Evolutionary conservation across 23 red algal species (phyloP), one percentile per base, ranked within the genome.

Genomic region (Gracilaria vermiculophylla): DNA sequence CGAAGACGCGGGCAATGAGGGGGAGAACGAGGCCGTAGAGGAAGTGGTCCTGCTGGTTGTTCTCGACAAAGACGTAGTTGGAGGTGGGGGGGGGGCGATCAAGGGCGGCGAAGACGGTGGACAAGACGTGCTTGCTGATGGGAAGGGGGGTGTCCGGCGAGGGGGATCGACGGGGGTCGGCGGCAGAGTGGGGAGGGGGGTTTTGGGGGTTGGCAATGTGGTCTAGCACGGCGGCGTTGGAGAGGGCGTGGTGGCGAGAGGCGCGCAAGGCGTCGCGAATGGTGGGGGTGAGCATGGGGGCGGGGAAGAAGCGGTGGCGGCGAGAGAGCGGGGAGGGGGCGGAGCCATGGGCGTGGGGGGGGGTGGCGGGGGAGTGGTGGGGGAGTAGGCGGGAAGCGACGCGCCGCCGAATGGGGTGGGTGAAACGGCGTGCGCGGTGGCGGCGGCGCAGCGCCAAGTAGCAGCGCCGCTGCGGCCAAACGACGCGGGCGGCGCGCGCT

Each of bases 11-110:
- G 0, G 94, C 94, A 16, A 97, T 81, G 5, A 97, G 81, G 0
- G 94, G 94, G 39, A 97, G 41, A 37, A 97, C 94, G 0, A 97
- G 87, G 34, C 85, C 94, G 82, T 93, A 97, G 29, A 92, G 78
- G 41, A 92, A 81, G 65, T 97, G 64, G 27, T 88, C 83, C 58
- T 72, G 6, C 44, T 82, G 79, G 9, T 70, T 67, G 36, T 92
- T 92, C 44, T 92, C 81, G 15, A 97, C 79, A 33, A 78, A 88
- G 33, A 97, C 60, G 62, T 88, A 90, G 31, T 88, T 81, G 52
- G 89, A 43, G 20, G 54, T 40, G 14, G 62, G 37, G 5, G 81
- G 49, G 24, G 62, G 52, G 3, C 34, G 55, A 48, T 80, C 87
- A n/a, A 91, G 61, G 17, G 87, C 76, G 41, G 37, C 56, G 56